Evolutionary conservation across 2,329 filamentous ascomycete genomes (phyloP), one percentile per base, ranked within the genome.

Genomic region (Dichotomopilus funicola): DNA sequence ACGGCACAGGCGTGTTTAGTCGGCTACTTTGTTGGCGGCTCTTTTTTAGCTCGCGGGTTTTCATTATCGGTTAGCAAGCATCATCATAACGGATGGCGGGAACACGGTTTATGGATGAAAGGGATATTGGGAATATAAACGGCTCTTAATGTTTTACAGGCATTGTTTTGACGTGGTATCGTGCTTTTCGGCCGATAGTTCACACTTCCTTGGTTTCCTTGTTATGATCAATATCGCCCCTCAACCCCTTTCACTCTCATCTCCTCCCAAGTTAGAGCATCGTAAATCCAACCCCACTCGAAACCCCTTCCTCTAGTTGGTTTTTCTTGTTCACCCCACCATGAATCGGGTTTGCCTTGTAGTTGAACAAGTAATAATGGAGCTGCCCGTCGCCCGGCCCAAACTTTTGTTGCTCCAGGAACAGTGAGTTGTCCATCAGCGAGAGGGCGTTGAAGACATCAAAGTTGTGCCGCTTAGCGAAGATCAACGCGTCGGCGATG

Each of bases 311-410:
- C 68, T 96, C 91, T 41, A 92, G 77, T 64, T 83, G 75, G 68
- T 95, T 95, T 66, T 80, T 83, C 65, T 80, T 79, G 70, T 96
- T 85, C 44, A 97, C 85, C 27, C 94, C 94, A 49, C 94, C 91
- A 0, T 83, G 76, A 65, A 99, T 87, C n/a, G 86, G 84, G 58
- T 88, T 85, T 10, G 90, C 89, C 55, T 90, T 85, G 77, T 96
- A 99, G 74, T 99, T 99, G 80, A 95, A 99, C 36, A 99, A 78
- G 72, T 99, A 99, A 74, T 91, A 99, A 72, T 99, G 91, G 64
- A 99, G 78, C 70, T 94, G 90, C 47, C 94, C 94, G 70, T 99
- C 94, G 36, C 94, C 94, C 5, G 88, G 86, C 45, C 92, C 94
- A 66, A 96, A 99, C 72, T 95, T 95, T 68, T 96, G 89, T 63